Percentiles rank a stretch among this genome's conserved stretches.
Evolutionary conservation across 495 filamentous ascomycete species (phyloP).

Genomic region (Cercophora newfieldiana): DNA sequence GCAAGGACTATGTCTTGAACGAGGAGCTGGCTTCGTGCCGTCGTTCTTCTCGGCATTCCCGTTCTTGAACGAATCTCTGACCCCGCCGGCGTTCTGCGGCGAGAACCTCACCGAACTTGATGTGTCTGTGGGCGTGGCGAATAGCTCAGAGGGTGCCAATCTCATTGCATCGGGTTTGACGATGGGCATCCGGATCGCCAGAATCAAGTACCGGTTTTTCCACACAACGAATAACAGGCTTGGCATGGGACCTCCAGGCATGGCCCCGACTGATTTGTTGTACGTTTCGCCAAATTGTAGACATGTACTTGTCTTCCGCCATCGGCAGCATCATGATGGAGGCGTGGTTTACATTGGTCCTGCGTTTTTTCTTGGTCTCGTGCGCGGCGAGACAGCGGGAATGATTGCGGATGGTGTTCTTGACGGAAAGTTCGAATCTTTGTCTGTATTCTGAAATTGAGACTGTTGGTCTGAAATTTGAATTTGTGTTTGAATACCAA

Average conservation of each 20-base stretch:
- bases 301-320: neutral
- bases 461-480: neutral
- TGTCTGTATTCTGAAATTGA: neutral
- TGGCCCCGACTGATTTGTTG: neutral
- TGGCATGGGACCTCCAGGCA: neutral
- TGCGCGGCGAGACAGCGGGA: neutral
- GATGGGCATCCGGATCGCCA: neutral
- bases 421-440: neutral
- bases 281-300: neutral
- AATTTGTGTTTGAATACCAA: too few species aligned
- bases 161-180: neutral
- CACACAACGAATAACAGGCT: neutral
- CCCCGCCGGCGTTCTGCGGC: neutral
- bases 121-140: neutral
- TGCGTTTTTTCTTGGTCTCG: neutral
- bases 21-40: neutral
- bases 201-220: neutral
- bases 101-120: neutral
- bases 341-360: neutral
- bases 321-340: neutral
- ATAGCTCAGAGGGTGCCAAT: neutral
- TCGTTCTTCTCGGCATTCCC: neutral
- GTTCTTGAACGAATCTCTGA: neutral
- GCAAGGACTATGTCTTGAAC: neutral
- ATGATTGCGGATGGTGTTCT: neutral